Evolutionary conservation across 306 rosid species (phyloP), one percentile per base, ranked within the genome.

Genomic region (Trifolium fragiferum): DNA sequence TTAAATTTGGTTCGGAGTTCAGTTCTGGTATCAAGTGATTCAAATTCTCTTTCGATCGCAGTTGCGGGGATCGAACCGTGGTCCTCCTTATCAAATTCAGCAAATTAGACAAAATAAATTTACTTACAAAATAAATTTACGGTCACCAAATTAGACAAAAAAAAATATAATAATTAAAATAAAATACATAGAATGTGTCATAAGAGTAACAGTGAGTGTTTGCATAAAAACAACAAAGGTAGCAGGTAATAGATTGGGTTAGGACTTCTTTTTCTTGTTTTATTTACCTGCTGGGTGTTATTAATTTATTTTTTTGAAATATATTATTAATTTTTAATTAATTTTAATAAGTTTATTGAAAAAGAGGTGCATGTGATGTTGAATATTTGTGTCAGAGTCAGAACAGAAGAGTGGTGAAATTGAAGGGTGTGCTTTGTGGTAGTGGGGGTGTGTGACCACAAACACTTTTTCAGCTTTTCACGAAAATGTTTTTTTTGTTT

Each of bases 401-500:
- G 82, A 67, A n/a, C 33, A 57, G 86, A 33, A 57, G 82, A 67
- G 86, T 64, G 77, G 84, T 72, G 85, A 83, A 86, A 57, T 83
- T 86, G 84, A 83, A 89, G 87, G 55, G 68, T 13, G 76, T 59
- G 78, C 30, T 32, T 74, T 62, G 55, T 64, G 58, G 19, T 8
- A 16, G 73, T 60, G 71, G 72, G 76, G 68, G 68, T 10, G 72
- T 50, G 86, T 54, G 80, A 55, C 86, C 88, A 61, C 72, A 65
- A 60, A 66, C 75, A 77, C 83, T 79, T 83, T 89, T 78, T 70
- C 92, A 89, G 87, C 87, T 83, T 87, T 82, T 78, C 21, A 49
- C 18, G n/a, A 78, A 81, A 68, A 72, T 44, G 70, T 64, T 54
- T 64, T 50, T 75, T 40, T 80, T 76, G 4, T 7, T 81, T 63